Percentiles rank a stretch among this genome's conserved stretches.
Evolutionary conservation across 306 rosid species (phyloP).

Genomic region (Cicer chorassanicum): DNA sequence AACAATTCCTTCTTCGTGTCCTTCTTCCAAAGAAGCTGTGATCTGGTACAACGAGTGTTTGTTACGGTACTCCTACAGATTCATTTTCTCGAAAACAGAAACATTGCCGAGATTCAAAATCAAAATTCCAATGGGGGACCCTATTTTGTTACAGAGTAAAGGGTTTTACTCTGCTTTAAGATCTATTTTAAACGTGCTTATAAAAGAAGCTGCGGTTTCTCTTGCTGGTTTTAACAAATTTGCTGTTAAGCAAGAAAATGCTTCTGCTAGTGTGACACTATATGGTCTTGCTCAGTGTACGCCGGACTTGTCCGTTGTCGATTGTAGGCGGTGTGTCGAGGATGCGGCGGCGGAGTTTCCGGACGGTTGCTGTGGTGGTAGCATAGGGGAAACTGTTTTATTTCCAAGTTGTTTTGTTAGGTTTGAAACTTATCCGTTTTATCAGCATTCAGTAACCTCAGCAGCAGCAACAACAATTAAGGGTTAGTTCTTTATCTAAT

Average conservation of each 20-base stretch:
- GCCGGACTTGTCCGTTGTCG: constrained; percentile 44
- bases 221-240: not conserved
- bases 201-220: constrained; percentile 40
- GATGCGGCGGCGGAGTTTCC: constrained; percentile 47
- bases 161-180: constrained; percentile 43
- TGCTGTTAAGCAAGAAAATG: constrained; percentile 47
- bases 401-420: constrained; percentile 55
- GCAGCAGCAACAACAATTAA: not conserved
- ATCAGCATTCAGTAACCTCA: constrained; percentile 46
- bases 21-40: constrained; percentile 43
- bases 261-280: constrained; percentile 20
- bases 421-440: constrained; percentile 54
- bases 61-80: constrained; percentile 46
- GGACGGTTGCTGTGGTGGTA: constrained; percentile 50
- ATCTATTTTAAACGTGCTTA: constrained; percentile 38
- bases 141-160: constrained; percentile 33
- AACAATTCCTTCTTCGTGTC: constrained; percentile 37
- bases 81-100: constrained; percentile 46
- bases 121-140: constrained; percentile 51
- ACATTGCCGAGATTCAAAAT: constrained; percentile 45
- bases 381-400: constrained; percentile 45
- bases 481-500: constrained; percentile 24
- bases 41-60: constrained; percentile 60
- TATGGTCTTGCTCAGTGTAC: constrained; percentile 61
- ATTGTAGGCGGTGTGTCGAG: constrained; percentile 45